A percentile compares a stretch with the other conserved stretches of the same genome.
These are phyloP conservation scores for Talaromyces sp. DNA, from an alignment of 2,329 filamentous ascomycete genomes.

Conservation along the genomic window DNA sequence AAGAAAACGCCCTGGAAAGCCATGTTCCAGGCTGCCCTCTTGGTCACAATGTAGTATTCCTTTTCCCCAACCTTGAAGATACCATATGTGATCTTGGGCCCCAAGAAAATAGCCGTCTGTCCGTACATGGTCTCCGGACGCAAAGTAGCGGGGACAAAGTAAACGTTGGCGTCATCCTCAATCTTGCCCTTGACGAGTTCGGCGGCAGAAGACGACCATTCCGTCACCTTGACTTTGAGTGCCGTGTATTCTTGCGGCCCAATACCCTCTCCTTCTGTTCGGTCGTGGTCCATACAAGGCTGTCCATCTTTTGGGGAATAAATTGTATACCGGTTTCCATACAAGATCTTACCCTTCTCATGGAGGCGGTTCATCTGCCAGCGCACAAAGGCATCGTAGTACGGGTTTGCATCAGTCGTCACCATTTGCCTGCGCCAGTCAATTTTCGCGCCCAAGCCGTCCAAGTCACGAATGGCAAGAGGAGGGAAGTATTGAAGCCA, in stretches of 20 bases:
- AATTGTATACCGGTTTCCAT: conserved; percentile 87
- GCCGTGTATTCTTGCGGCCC: conserved; percentile 89
- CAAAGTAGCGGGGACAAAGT: conserved; percentile 85
- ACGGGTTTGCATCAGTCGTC: conserved; percentile 93
- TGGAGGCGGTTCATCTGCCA: conserved; percentile 97
- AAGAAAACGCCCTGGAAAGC: conserved; percentile 85
- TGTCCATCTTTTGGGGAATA: conserved; percentile 88
- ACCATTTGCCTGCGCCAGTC: conserved; percentile 92
- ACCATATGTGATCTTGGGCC: conserved; percentile 82
- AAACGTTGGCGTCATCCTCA: conserved; percentile 72
- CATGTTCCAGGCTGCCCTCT: conserved; percentile 88
- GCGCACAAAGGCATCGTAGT: conserved; percentile 89
- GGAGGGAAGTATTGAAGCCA: conserved; percentile 92
- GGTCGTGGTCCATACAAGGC: conserved; percentile 82
- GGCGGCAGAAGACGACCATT: conserved; percentile 76
- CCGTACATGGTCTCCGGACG: conserved; percentile 99
- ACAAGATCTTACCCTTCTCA: conserved; percentile 87
- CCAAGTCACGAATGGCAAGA: conserved; percentile 70
- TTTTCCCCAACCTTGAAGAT: conserved; percentile 73
- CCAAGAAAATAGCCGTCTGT: conserved; percentile 92
- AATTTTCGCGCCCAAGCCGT: conserved; percentile 76
- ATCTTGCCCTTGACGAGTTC: conserved; percentile 71
- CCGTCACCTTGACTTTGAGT: conserved; percentile 82
- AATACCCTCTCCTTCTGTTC: conserved; percentile 73
- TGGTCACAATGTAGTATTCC: conserved; percentile 79